Percentiles rank a stretch among this genome's conserved stretches.
Evolutionary conservation across 139 green algal species (phyloP).

Genomic region (Nannochloris sp.): DNA sequence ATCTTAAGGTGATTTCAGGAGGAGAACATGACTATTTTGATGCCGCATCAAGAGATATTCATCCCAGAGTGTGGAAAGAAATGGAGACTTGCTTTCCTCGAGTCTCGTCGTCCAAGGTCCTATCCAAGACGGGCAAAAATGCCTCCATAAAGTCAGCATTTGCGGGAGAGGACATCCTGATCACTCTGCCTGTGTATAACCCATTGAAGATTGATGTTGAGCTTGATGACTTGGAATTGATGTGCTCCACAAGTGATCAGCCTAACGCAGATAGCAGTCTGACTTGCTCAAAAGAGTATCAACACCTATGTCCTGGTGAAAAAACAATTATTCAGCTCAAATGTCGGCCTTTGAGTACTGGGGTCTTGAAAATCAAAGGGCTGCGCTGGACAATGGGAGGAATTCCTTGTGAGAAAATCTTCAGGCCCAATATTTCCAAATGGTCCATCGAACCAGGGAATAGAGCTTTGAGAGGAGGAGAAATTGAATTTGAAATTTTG

Average conservation of each 20-base stretch:
- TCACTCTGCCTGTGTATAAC: slow-evolving; percentile 70
- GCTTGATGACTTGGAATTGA: slow-evolving; percentile 47
- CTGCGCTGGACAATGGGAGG: slow-evolving; percentile 57
- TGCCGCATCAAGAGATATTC: slow-evolving; percentile 24
- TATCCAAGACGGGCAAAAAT: neutral
- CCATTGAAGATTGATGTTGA: slow-evolving; percentile 59
- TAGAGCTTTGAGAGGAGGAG: neutral
- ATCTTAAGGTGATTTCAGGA: slow-evolving; percentile 47
- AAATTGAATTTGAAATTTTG: slow-evolving; percentile 45
- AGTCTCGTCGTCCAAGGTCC: neutral
- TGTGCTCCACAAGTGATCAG: slow-evolving; percentile 32
- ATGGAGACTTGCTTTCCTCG: slow-evolving; percentile 39
- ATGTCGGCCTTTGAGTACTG: slow-evolving; percentile 30
- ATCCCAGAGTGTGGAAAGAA: slow-evolving; percentile 27
- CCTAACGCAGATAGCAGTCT: too few species aligned
- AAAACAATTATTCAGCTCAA: slow-evolving; percentile 42
- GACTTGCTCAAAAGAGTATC: too few species aligned
- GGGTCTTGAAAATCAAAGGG: slow-evolving; percentile 50
- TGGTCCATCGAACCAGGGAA: neutral
- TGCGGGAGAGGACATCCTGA: slow-evolving; percentile 56
- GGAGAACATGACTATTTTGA: slow-evolving; percentile 51
- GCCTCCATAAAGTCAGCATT: slow-evolving; percentile 29
- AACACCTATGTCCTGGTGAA: slow-evolving; percentile 20
- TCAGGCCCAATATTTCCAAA: neutral
- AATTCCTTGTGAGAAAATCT: slow-evolving; percentile 22